Conservation (phyloP, 306 rosid species). For the Vigna nakashimae region DNA sequence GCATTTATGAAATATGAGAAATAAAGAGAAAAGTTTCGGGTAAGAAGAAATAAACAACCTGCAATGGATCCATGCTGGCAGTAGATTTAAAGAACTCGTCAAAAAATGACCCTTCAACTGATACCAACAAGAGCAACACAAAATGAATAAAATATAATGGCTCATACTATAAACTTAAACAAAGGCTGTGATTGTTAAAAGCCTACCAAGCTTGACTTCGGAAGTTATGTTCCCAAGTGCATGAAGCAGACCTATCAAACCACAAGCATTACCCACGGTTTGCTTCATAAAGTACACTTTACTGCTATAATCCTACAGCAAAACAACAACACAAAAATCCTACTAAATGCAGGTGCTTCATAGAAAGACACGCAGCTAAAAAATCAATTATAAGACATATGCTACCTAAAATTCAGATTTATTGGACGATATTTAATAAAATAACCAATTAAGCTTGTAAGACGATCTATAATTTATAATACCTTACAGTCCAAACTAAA, state of each 20-base stretch:
- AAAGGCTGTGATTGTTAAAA: not conserved
- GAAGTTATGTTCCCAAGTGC: constrained; percentile 88
- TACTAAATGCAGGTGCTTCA: not conserved
- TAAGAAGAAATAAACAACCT: too few relatives aligned
- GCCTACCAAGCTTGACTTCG: constrained; percentile 77
- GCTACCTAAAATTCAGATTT: constrained; percentile 31
- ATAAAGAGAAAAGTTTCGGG: too few relatives aligned
- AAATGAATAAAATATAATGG: constrained; percentile 17
- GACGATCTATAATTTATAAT: not conserved
- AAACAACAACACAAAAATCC: constrained; percentile 35
- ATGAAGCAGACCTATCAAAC: constrained; percentile 95
- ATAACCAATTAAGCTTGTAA: constrained; percentile 6
- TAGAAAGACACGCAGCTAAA: too few relatives aligned
- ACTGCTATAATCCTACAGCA: constrained; percentile 65
- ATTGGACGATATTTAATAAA: constrained; percentile 2
- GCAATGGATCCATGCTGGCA: too few relatives aligned
- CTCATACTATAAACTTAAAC: not conserved
- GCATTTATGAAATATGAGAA: too few relatives aligned
- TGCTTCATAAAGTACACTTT: constrained; percentile 85
- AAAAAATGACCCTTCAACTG: constrained; percentile 26
- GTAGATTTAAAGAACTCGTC: too few relatives aligned
- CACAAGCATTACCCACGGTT: constrained; percentile 97
- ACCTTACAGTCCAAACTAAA: not conserved
- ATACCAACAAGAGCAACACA: constrained; percentile 24
- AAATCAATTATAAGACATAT: not conserved